Evolutionary conservation across 805 yeast genomes (phyloP).

Genomic region (Debaryomyces hansenii): DNA sequence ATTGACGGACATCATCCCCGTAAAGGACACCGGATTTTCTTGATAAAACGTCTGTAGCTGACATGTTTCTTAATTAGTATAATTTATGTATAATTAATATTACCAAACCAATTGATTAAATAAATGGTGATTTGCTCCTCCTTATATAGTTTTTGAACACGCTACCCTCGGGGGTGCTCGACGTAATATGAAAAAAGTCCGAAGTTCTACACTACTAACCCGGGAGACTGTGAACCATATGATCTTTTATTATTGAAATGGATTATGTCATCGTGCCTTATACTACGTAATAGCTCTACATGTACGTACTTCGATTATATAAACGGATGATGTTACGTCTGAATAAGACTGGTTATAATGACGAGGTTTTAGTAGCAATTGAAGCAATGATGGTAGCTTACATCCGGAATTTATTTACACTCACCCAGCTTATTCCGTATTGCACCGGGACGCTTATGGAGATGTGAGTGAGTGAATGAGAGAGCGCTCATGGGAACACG

Average conservation of each 20-base stretch:
- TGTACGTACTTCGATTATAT: neutral
- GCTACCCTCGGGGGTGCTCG: conserved; percentile 2
- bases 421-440: neutral
- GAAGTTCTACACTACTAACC: conserved; percentile 7
- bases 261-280: neutral
- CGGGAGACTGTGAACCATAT: conserved; percentile 9
- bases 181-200: conserved; percentile 8
- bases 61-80: conserved; percentile 35
- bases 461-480: neutral
- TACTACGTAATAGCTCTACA: neutral
- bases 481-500: neutral
- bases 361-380: too few species aligned
- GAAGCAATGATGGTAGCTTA: too few species aligned
- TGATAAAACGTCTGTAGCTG: conserved; percentile 71
- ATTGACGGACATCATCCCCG: conserved; percentile 90
- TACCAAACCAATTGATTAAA: neutral
- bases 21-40: conserved; percentile 97
- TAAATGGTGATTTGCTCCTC: conserved; percentile 4
- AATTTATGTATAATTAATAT: neutral
- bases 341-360: too few species aligned
- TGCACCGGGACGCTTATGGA: neutral
- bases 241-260: neutral
- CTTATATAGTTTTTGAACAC: conserved; percentile 4
- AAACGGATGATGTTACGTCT: too few species aligned
- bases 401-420: too few species aligned